phyloP scores from a whole-genome alignment of 192 early-diverging fungal genomes.

The Coemansia sp. region DNA sequence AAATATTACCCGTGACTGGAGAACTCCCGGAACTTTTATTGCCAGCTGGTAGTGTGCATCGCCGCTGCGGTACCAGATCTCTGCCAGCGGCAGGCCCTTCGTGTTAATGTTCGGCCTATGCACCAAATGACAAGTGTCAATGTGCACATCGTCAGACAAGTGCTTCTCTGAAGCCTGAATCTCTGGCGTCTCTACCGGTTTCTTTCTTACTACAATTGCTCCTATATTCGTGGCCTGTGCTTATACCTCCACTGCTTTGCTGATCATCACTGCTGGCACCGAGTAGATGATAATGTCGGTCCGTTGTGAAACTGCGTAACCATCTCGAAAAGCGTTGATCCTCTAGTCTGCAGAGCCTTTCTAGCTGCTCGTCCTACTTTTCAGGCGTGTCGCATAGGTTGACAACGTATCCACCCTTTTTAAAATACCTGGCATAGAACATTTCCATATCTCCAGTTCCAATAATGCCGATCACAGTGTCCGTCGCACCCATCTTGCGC shows the following conservation, averaged over 20 bases:
- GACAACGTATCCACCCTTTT: conserved; percentile 72
- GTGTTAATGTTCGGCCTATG: conserved; percentile 90
- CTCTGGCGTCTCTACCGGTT: conserved; percentile 94
- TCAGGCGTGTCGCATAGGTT: conserved; percentile 87
- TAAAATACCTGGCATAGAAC: conserved; percentile 76
- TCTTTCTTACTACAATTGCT: conserved; percentile 92
- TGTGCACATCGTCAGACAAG: conserved; percentile 87
- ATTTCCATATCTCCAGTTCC: conserved; percentile 95
- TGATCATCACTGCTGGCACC: conserved; percentile 89
- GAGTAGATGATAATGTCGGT: conserved; percentile 93
- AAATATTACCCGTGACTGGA: conserved; percentile 81
- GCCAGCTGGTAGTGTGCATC: conserved; percentile 61
- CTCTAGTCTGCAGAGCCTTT: conserved; percentile 57
- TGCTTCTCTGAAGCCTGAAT: conserved; percentile 84
- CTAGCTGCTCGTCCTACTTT: conserved; percentile 64
- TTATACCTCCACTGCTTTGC: conserved; percentile 73
- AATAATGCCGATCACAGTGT: conserved; percentile 82
- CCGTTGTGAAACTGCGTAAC: conserved; percentile 76
- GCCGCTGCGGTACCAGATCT: conserved; percentile 76
- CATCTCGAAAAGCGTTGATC: conserved; percentile 68
- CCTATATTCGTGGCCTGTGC: conserved; percentile 90
- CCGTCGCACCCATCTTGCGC: conserved; percentile 21
- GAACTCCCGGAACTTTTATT: conserved; percentile 63
- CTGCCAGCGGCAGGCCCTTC: conserved; percentile 74
- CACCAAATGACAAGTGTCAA: conserved; percentile 92